phyloP scores from a whole-genome alignment of 345 rosid species.

The Rhodomyrtus tomentosa region DNA sequence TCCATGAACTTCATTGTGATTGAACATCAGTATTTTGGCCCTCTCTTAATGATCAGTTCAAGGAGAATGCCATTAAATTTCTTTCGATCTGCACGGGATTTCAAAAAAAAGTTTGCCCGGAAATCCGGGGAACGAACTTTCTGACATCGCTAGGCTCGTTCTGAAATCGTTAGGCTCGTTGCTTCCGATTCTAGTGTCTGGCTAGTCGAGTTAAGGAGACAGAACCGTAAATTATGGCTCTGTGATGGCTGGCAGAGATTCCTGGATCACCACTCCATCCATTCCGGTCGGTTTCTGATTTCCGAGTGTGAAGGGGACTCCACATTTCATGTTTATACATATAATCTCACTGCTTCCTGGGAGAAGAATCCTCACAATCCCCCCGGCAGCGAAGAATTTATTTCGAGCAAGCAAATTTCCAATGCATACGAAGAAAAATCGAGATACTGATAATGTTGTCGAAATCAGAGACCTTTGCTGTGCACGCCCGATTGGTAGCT shows the following conservation, averaged over 20 bases:
- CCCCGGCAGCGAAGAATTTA: not conserved
- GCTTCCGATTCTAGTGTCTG: not conserved
- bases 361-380: not conserved
- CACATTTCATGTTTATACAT: not conserved
- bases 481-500: not conserved
- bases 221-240: not conserved
- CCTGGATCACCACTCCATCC: not conserved
- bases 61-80: not conserved
- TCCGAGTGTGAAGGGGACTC: conserved; percentile 4
- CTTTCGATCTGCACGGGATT: not conserved
- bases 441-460: not conserved
- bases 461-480: not conserved
- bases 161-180: not conserved
- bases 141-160: no score
- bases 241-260: not conserved
- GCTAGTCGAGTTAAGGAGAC: not conserved
- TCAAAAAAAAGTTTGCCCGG: not conserved
- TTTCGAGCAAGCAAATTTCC: not conserved
- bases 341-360: not conserved
- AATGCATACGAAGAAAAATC: not conserved
- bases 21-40: not conserved
- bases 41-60: not conserved
- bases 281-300: not conserved
- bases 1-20: not conserved
- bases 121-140: not conserved